Conservation (phyloP, 768 basidiomycete species). For the Collybia sp. region DNA sequence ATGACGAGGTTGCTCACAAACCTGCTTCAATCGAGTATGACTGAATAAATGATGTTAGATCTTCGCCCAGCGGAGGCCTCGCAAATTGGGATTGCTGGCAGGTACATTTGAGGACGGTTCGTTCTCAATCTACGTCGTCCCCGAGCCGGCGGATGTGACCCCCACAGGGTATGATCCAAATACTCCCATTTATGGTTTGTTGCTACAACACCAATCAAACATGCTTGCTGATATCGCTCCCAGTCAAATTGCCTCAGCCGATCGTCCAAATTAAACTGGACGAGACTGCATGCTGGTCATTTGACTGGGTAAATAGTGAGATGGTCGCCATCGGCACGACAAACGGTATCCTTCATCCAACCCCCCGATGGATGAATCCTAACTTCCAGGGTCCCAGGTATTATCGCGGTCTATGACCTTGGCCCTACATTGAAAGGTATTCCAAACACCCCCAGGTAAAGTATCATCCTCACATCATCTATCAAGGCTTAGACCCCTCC, state of each 20-base stretch:
- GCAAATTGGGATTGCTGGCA: conserved; percentile 79
- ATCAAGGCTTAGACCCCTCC: background rate
- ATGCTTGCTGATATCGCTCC: background rate
- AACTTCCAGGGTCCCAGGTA: conserved; percentile 54
- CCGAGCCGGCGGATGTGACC: conserved; percentile 60
- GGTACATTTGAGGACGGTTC: conserved; percentile 89
- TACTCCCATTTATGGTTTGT: conserved; percentile 47
- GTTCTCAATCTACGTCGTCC: conserved; percentile 72
- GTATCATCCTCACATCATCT: conserved; percentile 3
- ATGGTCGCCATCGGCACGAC: conserved; percentile 78
- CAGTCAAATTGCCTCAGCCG: conserved; percentile 61
- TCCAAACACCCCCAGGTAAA: conserved; percentile 21
- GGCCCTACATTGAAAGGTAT: conserved; percentile 33
- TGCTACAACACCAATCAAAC: background rate
- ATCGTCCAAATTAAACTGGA: conserved; percentile 69
- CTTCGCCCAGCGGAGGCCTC: conserved; percentile 14
- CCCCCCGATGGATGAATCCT: background rate
- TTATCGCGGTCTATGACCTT: conserved; percentile 55
- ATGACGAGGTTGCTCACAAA: conserved; percentile 42
- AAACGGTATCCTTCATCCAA: conserved; percentile 50
- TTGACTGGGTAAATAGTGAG: conserved; percentile 91
- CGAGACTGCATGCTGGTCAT: conserved; percentile 69
- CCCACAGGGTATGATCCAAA: conserved; percentile 18
- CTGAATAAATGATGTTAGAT: conserved; percentile 4
- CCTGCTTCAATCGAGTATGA: background rate